Evolutionary conservation across 805 yeast genomes (phyloP), one percentile per base, ranked within the genome.

Genomic region (Helenozyma baotianmanensis): DNA sequence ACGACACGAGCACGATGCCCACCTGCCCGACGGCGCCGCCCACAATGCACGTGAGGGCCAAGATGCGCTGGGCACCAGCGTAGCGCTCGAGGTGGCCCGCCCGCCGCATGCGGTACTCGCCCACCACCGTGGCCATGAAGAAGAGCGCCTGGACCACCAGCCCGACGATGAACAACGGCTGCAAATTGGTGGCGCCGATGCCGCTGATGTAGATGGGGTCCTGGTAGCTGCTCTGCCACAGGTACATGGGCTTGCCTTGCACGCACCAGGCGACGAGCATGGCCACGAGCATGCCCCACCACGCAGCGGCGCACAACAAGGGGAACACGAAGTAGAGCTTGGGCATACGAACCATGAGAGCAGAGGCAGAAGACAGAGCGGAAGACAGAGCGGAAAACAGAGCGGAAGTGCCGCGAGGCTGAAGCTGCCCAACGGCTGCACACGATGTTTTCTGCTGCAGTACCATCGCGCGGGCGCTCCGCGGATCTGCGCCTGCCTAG

Each of bases 221-320:
- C 42, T 68, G 76, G 4, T 60, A 40, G 1, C 53, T 32, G 6
- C 41, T 40, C 68, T 77, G 72, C 43, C 78, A 78, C 35, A 64
- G 54, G 51, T 84, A 82, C 9, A 72, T 64, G 0, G 95, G 95
- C 27, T 73, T 72, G 2, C 96, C 96, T 50, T 85, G 86, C 3
- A 66, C 71, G 2, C 82, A 75, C 97, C 97, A 89, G 44, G 79
- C 73, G 2, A 71, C 55, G 43, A 89, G 51, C 74, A 90, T 62
- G 4, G 95, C 85, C 4, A 82, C 78, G 9, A 89, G 72, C 96
- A 87, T 85, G 3, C 84, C 95, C 78, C 88, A 83, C 97, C 97
- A 89, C 11, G 78, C 80, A 2, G 78, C 56, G 32, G 76, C 60
- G 2, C 86, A 74, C 2, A 78, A 49, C 26, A 87, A 57, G 3